Evolutionary conservation across 805 yeast species (phyloP), one percentile per base, ranked within the genome.

Genomic region (Candida maltosa): DNA sequence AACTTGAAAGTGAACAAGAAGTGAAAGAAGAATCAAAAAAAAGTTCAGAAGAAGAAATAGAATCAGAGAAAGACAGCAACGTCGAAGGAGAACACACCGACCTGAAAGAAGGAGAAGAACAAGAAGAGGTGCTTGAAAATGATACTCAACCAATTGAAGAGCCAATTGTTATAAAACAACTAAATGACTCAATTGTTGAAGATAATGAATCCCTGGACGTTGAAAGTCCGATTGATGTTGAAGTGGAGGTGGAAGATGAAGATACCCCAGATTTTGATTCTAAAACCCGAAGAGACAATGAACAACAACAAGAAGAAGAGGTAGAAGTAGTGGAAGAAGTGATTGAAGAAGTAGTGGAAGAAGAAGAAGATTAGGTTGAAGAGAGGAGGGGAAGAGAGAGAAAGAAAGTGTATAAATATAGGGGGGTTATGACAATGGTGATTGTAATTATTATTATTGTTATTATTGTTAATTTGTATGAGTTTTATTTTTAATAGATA

Each of bases 41-140:
- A n/a, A 37, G 31, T 24, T 63, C 50, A 15, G 65, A 60, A 32
- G n/a, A n/a, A n/a, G n/a, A n/a, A n/a, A n/a, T n/a, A n/a, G 38
- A 32, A 25, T 63, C 50, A 74, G 70, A 6, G 70, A 60, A 37
- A 87, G 78, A 2, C 88, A 83, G 54, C 87, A 76, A 12, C 74
- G 80, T 34, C 83, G 85, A 3, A 70, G 77, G n/a, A n/a, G n/a
- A n/a, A n/a, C n/a, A n/a, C 33, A 83, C 78, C 53, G 85, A 73
- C 53, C 87, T 80, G 6, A 39, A 29, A 5, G 39, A 34, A 15
- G 23, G 28, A n/a, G 80, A 76, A 45, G 65, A 71, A 16, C 71
- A 65, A 17, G 38, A 19, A 38, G 20, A 44, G 39, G 16, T 11
- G 25, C 25, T 12, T 22, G 25, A 22, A 12, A 22, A 11, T 11